Base-by-base conservation (phyloP, 306 rosid species). In the Chamaecrista fasciculata region DNA sequence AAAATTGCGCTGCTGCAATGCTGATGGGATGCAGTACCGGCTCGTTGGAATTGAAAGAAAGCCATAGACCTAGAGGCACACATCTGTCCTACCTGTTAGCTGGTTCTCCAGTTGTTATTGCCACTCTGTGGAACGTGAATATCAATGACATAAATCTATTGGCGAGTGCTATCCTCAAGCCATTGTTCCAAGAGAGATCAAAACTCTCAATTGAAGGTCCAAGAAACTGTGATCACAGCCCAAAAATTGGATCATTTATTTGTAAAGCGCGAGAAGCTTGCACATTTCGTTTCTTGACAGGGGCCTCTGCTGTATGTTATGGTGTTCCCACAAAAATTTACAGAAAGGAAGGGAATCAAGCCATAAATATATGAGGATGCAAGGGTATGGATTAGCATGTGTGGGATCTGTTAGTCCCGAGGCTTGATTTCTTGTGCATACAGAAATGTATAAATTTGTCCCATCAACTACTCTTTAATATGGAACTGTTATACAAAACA, bases 1-100 rank as follows among this genome's bases (percentile, higher is more conserved):
- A 85, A 43, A 84, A 67, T 52, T 94, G 99, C 69, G 95, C 89
- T 62, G 97, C 97, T 11, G 84, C 97, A 53, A 81, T 91, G 67
- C 70, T 91, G 67, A 94, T 91, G 99, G 99, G 97, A 20, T 94
- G 97, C 69, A 88, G 96, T 68, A 91, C 95, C 47, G 99, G 97
- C 46, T 88, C 88, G 5, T 51, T 91, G 81, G 84, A 80, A 10
- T 73, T 87, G 24, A 81, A 89, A 75, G 99, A 97, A 24, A 75
- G 76, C 74, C 89, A 94, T 75, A 85, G 85, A 4, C 97, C 96
- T 2, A 83, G 89, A 66, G 97, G 99, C 39, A 69, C 70, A 47
- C 91, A 96, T 23, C 79, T 94, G 47, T 88, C 96, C 47, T 94
- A 94, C 80, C 82, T 94, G 47, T 67, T 72, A 31, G 96, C 96